Conservation (phyloP, 2,329 filamentous ascomycete genomes). For the Neonectria sp. region DNA sequence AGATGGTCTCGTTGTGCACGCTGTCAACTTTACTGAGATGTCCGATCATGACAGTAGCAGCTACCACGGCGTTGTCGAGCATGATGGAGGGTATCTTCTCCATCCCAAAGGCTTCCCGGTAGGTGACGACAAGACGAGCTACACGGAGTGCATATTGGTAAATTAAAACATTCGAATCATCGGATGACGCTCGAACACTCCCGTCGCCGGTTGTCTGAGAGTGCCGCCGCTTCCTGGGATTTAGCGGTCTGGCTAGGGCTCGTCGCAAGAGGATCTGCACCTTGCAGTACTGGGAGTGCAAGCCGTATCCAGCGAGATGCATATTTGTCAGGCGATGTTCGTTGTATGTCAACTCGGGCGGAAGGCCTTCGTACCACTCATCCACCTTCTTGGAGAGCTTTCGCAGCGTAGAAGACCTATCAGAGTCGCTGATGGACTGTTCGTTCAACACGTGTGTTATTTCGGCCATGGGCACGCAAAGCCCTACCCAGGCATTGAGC, state of each 20-base stretch:
- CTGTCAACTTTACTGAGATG: slow-evolving; percentile 10
- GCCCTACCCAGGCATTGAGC: slow-evolving; percentile 30
- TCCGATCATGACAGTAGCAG: slow-evolving; percentile 24
- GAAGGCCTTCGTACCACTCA: slow-evolving; percentile 31
- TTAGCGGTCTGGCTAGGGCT: neutral
- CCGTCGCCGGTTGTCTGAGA: slow-evolving; percentile 6
- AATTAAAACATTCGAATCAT: slow-evolving; percentile 3
- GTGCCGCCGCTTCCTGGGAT: slow-evolving; percentile 13
- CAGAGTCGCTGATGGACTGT: neutral
- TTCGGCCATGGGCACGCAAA: slow-evolving; percentile 29
- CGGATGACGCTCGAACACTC: neutral
- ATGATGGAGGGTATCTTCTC: slow-evolving; percentile 35
- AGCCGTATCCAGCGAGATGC: slow-evolving; percentile 27
- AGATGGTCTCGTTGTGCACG: slow-evolving; percentile 5
- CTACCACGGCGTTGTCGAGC: slow-evolving; percentile 31
- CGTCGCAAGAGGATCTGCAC: slow-evolving; percentile 29
- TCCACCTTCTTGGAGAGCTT: slow-evolving; percentile 19
- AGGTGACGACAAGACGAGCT: slow-evolving; percentile 28
- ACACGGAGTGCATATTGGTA: slow-evolving; percentile 30
- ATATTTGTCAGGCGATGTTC: slow-evolving; percentile 20
- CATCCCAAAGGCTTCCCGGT: slow-evolving; percentile 31
- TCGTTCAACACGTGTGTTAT: slow-evolving; percentile 27
- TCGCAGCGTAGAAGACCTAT: slow-evolving; percentile 11
- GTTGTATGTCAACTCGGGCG: slow-evolving; percentile 21
- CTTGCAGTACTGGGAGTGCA: slow-evolving; percentile 32